A percentile compares a stretch with the other conserved stretches of the same genome.
Evolutionary conservation across 768 basidiomycete genomes (phyloP).

Genomic region (Saitozyma sp.): DNA sequence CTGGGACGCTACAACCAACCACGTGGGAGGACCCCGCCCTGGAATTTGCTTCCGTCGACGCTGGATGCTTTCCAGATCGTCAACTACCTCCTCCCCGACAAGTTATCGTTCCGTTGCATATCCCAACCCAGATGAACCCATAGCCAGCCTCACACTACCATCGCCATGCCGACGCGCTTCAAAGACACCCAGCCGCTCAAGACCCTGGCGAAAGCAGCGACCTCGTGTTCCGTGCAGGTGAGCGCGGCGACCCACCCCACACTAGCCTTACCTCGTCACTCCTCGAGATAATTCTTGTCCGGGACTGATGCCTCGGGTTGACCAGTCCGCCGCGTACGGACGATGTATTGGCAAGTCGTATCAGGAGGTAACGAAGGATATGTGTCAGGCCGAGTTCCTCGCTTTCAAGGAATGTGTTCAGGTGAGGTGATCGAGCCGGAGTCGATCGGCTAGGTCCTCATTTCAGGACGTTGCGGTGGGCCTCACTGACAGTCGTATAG

Average conservation of each 20-base stretch:
- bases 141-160: neutral
- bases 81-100: no score
- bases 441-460: no score
- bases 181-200: conserved; percentile 42
- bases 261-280: neutral
- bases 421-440: conserved; percentile 59
- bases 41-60: no score
- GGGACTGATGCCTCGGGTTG: neutral
- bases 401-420: conserved; percentile 81
- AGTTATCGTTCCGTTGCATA: no score
- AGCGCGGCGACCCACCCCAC: neutral
- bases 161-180: conserved; percentile 18
- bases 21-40: no score
- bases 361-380: conserved; percentile 77
- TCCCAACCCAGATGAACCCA: no score
- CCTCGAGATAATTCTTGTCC: neutral
- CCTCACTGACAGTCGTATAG: conserved; percentile 9
- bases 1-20: no score
- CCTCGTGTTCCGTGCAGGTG: conserved; percentile 45
- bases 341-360: conserved; percentile 82
- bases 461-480: no score
- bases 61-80: no score
- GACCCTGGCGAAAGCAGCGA: conserved; percentile 43
- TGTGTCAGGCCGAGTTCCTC: conserved; percentile 79
- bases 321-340: conserved; percentile 75